Conservation (phyloP, 768 basidiomycete genomes). For the Psilocybe tampanensis region DNA sequence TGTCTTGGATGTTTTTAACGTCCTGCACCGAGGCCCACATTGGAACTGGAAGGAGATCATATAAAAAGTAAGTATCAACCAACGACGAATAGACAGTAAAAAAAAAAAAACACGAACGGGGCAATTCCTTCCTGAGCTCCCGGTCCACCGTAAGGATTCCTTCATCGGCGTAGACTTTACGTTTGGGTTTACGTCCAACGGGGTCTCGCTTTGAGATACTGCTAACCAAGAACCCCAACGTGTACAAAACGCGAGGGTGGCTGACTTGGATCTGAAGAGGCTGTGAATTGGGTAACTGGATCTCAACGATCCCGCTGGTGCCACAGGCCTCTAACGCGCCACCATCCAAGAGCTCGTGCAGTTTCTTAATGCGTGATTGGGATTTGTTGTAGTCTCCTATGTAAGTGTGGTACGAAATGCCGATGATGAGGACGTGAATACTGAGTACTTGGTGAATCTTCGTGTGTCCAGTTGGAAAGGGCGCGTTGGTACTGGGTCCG, state of each 20-base stretch:
- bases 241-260: conserved; percentile 66
- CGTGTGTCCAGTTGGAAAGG: conserved; percentile 1
- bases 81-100: neutral
- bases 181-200: conserved; percentile 73
- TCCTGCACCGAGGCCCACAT: conserved; percentile 56
- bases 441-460: conserved; percentile 33
- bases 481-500: conserved; percentile 1
- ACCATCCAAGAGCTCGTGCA: conserved; percentile 72
- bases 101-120: conserved; percentile 30
- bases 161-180: conserved; percentile 68
- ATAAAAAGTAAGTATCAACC: neutral
- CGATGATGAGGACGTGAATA: conserved; percentile 64
- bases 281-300: conserved; percentile 37
- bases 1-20: conserved; percentile 45
- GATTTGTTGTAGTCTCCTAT: conserved; percentile 50
- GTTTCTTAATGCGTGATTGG: conserved; percentile 50
- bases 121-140: conserved; percentile 43
- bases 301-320: conserved; percentile 36
- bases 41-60: conserved; percentile 44
- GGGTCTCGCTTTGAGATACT: conserved; percentile 71
- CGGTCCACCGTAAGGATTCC: conserved; percentile 54
- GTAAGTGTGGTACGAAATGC: conserved; percentile 65
- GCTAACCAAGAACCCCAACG: conserved; percentile 69
- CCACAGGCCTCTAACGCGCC: conserved; percentile 45
- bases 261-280: conserved; percentile 61